Evolutionary conservation across 2,329 filamentous ascomycete species (phyloP).

Genomic region (Colletotrichum neosansevieriae): DNA sequence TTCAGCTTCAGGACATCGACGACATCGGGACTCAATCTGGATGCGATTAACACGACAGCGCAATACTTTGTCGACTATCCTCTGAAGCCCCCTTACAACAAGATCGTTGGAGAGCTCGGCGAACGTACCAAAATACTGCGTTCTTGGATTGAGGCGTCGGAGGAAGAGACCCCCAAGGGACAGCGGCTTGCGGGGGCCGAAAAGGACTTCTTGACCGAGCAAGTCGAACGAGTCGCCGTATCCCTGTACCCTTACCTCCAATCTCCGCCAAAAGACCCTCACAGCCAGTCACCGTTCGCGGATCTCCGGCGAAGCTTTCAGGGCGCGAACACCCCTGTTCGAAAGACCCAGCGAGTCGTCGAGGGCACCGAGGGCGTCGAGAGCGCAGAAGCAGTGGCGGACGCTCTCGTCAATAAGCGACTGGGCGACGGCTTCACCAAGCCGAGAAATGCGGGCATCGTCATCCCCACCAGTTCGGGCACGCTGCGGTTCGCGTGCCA

Average conservation of each 20-base stretch:
- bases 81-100: constrained; percentile 46
- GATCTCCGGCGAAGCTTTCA: constrained; percentile 41
- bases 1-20: constrained; percentile 27
- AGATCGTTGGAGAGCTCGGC: constrained; percentile 50
- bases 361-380: not conserved
- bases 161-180: constrained; percentile 6
- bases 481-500: constrained; percentile 52
- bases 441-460: constrained; percentile 48
- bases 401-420: not conserved
- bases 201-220: constrained; percentile 25
- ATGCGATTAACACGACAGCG: constrained; percentile 34
- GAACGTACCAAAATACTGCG: constrained; percentile 44
- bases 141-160: constrained; percentile 41
- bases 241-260: constrained; percentile 35
- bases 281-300: constrained; percentile 40
- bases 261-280: constrained; percentile 27
- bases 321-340: constrained; percentile 7
- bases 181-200: constrained; percentile 33
- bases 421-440: not conserved
- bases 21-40: constrained; percentile 21
- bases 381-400: not conserved
- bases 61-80: constrained; percentile 46
- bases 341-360: constrained; percentile 2
- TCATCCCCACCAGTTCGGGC: constrained; percentile 50
- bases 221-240: constrained; percentile 39